These are phyloP conservation scores for Blastocystis sp. DNA, from an alignment of 352 stramenopile species.

Conservation along the genomic window DNA sequence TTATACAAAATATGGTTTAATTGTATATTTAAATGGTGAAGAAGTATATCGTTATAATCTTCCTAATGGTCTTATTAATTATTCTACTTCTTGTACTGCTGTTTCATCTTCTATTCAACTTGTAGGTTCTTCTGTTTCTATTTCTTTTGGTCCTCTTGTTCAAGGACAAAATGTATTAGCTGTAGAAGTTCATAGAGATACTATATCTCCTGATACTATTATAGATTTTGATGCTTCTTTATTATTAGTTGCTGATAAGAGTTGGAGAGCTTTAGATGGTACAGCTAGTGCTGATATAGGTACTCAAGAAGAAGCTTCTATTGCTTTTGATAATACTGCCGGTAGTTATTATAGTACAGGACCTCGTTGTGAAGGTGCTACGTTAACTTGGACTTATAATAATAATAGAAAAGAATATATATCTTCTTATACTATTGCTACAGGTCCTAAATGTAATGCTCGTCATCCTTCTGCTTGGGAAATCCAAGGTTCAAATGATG, in stretches of 20 bases:
- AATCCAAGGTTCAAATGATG: slow-evolving; percentile 19
- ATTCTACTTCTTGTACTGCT: neutral
- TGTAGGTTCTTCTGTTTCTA: too few species aligned
- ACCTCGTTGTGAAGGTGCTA: neutral
- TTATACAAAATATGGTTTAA: slow-evolving; percentile 20
- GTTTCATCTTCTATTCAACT: neutral
- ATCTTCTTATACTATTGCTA: slow-evolving; percentile 7
- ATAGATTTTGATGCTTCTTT: too few species aligned
- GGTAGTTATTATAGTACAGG: slow-evolving; percentile 2
- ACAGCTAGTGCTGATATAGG: too few species aligned
- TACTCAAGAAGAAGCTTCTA: neutral
- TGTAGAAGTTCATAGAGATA: slow-evolving; percentile 2
- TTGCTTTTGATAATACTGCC: neutral
- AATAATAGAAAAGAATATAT: slow-evolving; percentile 17
- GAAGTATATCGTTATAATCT: slow-evolving; percentile 5
- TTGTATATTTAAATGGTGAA: slow-evolving; percentile 17
- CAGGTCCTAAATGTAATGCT: neutral
- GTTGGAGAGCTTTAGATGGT: too few species aligned
- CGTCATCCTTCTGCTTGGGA: slow-evolving; percentile 6
- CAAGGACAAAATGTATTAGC: slow-evolving; percentile 1
- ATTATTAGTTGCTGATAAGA: too few species aligned
- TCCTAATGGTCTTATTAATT: neutral
- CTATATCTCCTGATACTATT: too few species aligned
- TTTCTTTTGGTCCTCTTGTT: neutral
- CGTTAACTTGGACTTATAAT: neutral